A percentile compares a stretch with the other conserved stretches of the same genome.
Conservation (phyloP, 208 protist genomes). For the Crithidia sp. region DNA sequence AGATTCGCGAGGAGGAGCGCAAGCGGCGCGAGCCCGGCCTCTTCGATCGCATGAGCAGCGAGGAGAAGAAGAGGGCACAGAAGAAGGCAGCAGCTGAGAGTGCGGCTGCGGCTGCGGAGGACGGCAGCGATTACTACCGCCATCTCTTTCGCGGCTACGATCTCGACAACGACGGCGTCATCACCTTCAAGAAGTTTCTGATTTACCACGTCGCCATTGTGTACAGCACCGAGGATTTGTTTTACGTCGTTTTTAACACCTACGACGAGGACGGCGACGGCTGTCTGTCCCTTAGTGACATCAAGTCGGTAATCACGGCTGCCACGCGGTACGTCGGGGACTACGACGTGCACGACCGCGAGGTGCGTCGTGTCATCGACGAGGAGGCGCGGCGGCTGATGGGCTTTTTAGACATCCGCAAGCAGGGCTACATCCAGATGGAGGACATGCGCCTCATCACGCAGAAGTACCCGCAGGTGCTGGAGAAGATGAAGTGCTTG, state of each 20-base stretch:
- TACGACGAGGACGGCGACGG: slow-evolving; percentile 94
- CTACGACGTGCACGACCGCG: slow-evolving; percentile 74
- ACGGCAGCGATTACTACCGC: slow-evolving; percentile 62
- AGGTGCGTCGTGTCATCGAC: slow-evolving; percentile 80
- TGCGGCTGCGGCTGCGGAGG: slow-evolving; percentile 10
- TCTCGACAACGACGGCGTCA: slow-evolving; percentile 83
- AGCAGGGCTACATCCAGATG: slow-evolving; percentile 67
- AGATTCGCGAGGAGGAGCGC: slow-evolving; percentile 34
- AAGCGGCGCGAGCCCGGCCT: slow-evolving; percentile 12
- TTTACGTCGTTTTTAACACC: slow-evolving; percentile 89
- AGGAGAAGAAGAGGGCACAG: neutral
- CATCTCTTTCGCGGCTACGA: slow-evolving; percentile 91
- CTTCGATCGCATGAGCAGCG: slow-evolving; percentile 7
- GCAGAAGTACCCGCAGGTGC: slow-evolving; percentile 85
- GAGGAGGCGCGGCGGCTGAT: slow-evolving; percentile 85
- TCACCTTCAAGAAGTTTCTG: slow-evolving; percentile 91
- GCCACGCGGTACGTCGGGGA: slow-evolving; percentile 91
- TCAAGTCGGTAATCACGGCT: slow-evolving; percentile 87
- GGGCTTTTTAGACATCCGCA: slow-evolving; percentile 82
- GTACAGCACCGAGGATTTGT: slow-evolving; percentile 90
- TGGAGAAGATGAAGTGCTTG: slow-evolving; percentile 92
- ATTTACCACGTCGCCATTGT: slow-evolving; percentile 88
- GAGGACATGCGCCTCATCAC: slow-evolving; percentile 84
- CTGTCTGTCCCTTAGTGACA: slow-evolving; percentile 83
- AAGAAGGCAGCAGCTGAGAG: neutral